A percentile compares a stretch with the other conserved stretches of the same genome.
These are phyloP conservation scores for Kluyveromyces sp. DNA, from an alignment of 1,139 yeast species.

Conservation along the genomic window DNA sequence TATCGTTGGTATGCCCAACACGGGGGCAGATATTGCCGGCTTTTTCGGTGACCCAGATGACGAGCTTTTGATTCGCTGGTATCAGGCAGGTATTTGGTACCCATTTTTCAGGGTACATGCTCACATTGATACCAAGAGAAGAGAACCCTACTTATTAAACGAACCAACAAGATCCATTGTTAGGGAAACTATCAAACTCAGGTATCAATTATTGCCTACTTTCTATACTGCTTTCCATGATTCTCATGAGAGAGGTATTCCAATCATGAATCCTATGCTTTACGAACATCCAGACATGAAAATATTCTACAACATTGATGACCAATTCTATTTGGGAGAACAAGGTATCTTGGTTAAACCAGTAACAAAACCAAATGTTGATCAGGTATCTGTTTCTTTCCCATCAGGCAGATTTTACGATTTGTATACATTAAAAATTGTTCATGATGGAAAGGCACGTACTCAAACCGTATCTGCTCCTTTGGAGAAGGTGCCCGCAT, in stretches of 20 bases:
- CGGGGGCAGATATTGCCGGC: conserved; percentile 97
- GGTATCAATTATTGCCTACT: conserved; percentile 72
- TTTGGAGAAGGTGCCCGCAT: conserved; percentile 62
- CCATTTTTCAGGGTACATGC: conserved; percentile 97
- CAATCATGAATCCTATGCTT: conserved; percentile 70
- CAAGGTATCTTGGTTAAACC: conserved; percentile 79
- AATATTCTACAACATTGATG: conserved; percentile 54
- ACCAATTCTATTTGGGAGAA: conserved; percentile 72
- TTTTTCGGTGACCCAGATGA: conserved; percentile 83
- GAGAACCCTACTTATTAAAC: conserved; percentile 87
- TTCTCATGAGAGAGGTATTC: conserved; percentile 53
- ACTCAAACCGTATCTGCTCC: conserved; percentile 36
- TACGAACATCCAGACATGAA: conserved; percentile 52
- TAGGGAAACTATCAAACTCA: conserved; percentile 58
- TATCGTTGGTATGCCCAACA: conserved; percentile 81
- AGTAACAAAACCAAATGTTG: conserved; percentile 51
- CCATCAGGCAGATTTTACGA: conserved; percentile 65
- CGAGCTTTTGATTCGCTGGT: conserved; percentile 85
- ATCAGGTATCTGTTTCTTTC: conserved; percentile 41
- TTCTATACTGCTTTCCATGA: conserved; percentile 76
- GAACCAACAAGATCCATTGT: conserved; percentile 66
- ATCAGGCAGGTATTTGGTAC: conserved; percentile 90
- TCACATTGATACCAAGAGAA: conserved; percentile 82
- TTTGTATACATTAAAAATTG: conserved; percentile 36
- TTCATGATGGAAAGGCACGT: conserved; percentile 14